Base-by-base conservation (phyloP, 2,329 filamentous ascomycete genomes). In the Atkinsonella texensis region DNA sequence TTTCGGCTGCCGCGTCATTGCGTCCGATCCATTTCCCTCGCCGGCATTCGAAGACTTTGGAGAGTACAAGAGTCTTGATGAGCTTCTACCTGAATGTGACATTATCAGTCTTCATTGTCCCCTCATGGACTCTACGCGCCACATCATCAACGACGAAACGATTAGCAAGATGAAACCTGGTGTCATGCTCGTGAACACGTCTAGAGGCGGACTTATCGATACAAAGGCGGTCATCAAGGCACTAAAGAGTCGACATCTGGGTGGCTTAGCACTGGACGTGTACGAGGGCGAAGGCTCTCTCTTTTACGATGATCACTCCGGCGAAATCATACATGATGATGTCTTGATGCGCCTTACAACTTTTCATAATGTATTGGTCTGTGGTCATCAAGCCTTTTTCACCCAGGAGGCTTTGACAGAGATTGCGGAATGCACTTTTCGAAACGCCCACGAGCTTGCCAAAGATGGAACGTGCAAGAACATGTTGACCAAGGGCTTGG, bases 311-410 rank as follows among this genome's bases (percentile, higher is more conserved):
- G 81, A 85, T 57, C 79, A 82, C 59, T 83, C 79, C 5, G 74
- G 70, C 13, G 74, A 81, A 55, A 80, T 85, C 58, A 83, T 85
- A 55, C 71, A 84, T 47, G 83, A 86, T 59, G 81, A 85, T 58
- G 70, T 76, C 52, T 68, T 86, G 44, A 82, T 81, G 74, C 74
- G 82, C 5, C 65, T 86, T 55, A 78, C 82, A 66, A 84, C 81
- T 0, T 85, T 85, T 58, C 82, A 75, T 53, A 85, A 85, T 55
- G 82, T 84, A 3, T 63, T 86, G 44, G 68, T 86, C 53, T 82
- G 76, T 56, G 81, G 82, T 0, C 83, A 86, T 58, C 83, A 85
- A 68, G 83, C 79, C 1, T 86, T 85, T 66, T 83, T 86, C 58
- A 85, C 82, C 5, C 68, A 76, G 35, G 81, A 85, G 65, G 83